Evolutionary conservation across 2,329 filamentous ascomycete species (phyloP), one percentile per base, ranked within the genome.

Genomic region (Beauveria australis): DNA sequence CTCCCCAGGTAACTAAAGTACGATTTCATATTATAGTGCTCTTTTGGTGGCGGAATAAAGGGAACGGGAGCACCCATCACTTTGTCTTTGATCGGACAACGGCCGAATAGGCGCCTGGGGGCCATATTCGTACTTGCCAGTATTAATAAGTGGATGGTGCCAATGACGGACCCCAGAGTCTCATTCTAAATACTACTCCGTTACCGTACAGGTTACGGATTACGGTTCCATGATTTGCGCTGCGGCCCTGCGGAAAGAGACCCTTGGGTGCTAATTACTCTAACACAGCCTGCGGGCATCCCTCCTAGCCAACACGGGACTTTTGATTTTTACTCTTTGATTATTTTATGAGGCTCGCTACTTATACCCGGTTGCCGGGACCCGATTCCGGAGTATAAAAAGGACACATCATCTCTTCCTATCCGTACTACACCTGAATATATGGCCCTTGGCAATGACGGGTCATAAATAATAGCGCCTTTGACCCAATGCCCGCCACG

Each of bases 51-150:
- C 26, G 30, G 19, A 16, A 19, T 7, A 43, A 24, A 53, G 22
- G 51, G 37, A 14, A n/a, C 37, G 19, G n/a, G 33, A 43, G 51
- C 51, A n/a, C 24, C 30, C 51, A 46, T 7, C 18, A 10, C n/a
- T 10, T 19, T 37, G 55, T 30, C 30, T 49, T 58, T 33, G 46
- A 58, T 58, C 55, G 55, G 55, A 49, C 55, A 47, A 58, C 30
- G 55, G 33, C 55, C 55, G 55, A 41, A 43, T 19, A 24, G 22
- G 40, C 43, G 19, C 43, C 28, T 28, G 14, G 12, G 44, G 16
- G 30, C 12, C 12, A 40, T 37, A 28, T 28, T 28, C 28, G 8
- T 28, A 22, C 37, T 54, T 33, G 30, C 30, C 30, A 33, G 30
- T 33, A 12, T 12, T 33, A 33, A 33, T 14, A 33, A 33, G 30